Percentiles rank a stretch among this genome's conserved stretches.
Conservation (phyloP, 805 yeast species). For the Schizosaccharomyces cryophilus region DNA sequence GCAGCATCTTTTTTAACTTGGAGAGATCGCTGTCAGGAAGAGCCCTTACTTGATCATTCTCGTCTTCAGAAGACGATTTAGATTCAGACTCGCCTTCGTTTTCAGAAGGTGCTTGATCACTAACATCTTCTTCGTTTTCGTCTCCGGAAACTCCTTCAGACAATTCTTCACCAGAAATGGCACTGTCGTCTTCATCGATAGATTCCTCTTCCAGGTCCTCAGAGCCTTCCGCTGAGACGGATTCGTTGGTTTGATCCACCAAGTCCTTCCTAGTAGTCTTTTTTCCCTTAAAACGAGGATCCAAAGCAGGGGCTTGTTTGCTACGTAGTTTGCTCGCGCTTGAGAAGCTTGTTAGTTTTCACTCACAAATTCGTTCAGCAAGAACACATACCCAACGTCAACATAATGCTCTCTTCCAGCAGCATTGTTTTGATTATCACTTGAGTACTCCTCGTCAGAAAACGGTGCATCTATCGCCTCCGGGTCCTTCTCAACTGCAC, state of each 20-base stretch:
- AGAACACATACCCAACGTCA: slow-evolving; percentile 1
- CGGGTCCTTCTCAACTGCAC: neutral
- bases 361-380: neutral
- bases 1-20: neutral
- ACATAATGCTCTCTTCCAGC: neutral
- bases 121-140: neutral
- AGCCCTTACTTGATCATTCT: neutral
- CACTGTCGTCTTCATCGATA: slow-evolving; percentile 14
- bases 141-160: slow-evolving; percentile 6
- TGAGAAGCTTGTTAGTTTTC: neutral
- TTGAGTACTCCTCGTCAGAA: neutral
- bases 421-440: neutral
- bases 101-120: neutral
- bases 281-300: neutral
- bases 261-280: neutral
- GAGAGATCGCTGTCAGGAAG: neutral
- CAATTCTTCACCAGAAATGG: slow-evolving; percentile 12
- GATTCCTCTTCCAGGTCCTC: slow-evolving; percentile 1
- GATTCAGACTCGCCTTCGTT: neutral
- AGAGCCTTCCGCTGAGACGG: neutral
- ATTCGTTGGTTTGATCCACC: neutral
- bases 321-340: neutral
- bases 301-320: neutral
- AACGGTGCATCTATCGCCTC: neutral
- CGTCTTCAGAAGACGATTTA: neutral